phyloP scores from a whole-genome alignment of 2,329 filamentous ascomycete species.

The Diaporthe destruens region DNA sequence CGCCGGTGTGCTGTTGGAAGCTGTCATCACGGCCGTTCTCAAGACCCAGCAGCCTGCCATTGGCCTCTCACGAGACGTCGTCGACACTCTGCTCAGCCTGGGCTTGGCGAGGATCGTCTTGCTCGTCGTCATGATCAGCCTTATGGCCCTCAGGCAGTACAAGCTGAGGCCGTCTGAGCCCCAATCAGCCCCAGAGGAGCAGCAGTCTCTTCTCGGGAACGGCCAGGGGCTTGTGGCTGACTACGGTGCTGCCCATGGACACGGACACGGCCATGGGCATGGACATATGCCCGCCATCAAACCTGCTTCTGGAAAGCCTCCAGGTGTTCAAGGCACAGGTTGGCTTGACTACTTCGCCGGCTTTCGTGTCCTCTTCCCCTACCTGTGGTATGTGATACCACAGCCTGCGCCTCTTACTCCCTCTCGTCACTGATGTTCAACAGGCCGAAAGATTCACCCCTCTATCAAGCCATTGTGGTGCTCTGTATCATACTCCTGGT shows the following conservation, averaged over 20 bases:
- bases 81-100: conserved; percentile 50
- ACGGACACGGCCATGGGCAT: neutral
- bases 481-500: conserved; percentile 57
- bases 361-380: conserved; percentile 59
- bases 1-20: conserved; percentile 51
- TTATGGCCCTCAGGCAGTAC: conserved; percentile 50
- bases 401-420: neutral
- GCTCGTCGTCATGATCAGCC: conserved; percentile 52
- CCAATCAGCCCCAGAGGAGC: conserved; percentile 51
- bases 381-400: conserved; percentile 52
- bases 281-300: conserved; percentile 47
- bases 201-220: conserved; percentile 56
- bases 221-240: conserved; percentile 49
- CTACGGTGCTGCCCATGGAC: conserved; percentile 28
- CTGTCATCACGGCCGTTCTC: conserved; percentile 53
- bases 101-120: conserved; percentile 50
- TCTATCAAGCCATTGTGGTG: conserved; percentile 57
- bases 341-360: conserved; percentile 63
- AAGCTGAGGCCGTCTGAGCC: conserved; percentile 47
- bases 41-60: conserved; percentile 48
- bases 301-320: conserved; percentile 41
- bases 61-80: conserved; percentile 47
- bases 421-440: conserved; percentile 38
- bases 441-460: conserved; percentile 56
- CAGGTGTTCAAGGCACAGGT: conserved; percentile 51